A percentile compares a stretch with the other conserved stretches of the same genome.
These are phyloP conservation scores for Backusella liffmaniae DNA, from an alignment of 192 early-diverging fungal genomes.

Conservation along the genomic window DNA sequence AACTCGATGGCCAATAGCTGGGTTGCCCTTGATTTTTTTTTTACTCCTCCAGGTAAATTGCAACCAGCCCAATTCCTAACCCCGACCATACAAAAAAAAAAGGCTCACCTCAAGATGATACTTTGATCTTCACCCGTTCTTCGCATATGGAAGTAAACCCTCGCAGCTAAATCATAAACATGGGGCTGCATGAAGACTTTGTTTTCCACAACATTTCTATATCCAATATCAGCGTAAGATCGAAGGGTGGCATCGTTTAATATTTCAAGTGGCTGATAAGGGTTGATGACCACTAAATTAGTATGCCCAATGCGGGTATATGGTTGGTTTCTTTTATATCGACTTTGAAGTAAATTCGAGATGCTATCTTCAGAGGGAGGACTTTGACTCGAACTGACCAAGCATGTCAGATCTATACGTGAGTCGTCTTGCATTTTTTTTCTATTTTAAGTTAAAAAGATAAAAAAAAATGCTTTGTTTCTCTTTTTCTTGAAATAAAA, in stretches of 20 bases:
- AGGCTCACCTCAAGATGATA: constrained; percentile 60
- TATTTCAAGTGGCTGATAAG: constrained; percentile 46
- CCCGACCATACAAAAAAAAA: constrained; percentile 12
- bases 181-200: constrained; percentile 55
- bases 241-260: constrained; percentile 52
- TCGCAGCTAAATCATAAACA: constrained; percentile 67
- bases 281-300: constrained; percentile 55
- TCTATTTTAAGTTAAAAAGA: constrained; percentile 8
- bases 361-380: constrained; percentile 51
- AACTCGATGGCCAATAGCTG: not conserved
- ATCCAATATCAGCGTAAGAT: constrained; percentile 54
- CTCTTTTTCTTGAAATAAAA: constrained; percentile 1
- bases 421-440: constrained; percentile 37
- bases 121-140: constrained; percentile 73
- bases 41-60: not conserved
- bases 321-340: constrained; percentile 52
- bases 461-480: constrained; percentile 6
- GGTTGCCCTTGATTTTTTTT: constrained; percentile 8
- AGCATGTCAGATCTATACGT: constrained; percentile 33
- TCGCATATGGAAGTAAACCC: constrained; percentile 71
- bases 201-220: constrained; percentile 42
- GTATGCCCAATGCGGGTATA: constrained; percentile 54
- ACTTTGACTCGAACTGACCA: constrained; percentile 11
- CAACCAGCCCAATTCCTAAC: constrained; percentile 6
- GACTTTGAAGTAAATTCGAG: constrained; percentile 38